These are phyloP conservation scores for Lachnellula occidentalis DNA, from an alignment of 2,329 filamentous ascomycete species.

Conservation along the genomic window DNA sequence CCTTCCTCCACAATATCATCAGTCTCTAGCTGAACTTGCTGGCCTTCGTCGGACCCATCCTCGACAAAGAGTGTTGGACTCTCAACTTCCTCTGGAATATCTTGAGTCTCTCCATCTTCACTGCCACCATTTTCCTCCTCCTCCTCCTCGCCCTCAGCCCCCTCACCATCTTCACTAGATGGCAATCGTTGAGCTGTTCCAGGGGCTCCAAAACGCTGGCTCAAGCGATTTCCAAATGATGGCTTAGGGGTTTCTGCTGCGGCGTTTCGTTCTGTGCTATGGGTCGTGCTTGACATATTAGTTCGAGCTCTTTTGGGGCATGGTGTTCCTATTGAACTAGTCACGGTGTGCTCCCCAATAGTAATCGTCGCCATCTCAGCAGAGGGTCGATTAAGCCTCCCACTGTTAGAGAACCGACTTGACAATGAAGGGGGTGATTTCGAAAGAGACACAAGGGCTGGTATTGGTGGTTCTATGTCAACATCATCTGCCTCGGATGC, in stretches of 20 bases:
- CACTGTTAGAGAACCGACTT: conserved; percentile 19
- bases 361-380: conserved; percentile 31
- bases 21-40: not conserved
- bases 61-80: conserved; percentile 1
- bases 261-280: not conserved
- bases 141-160: conserved; percentile 13
- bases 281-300: conserved; percentile 8
- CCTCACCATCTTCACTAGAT: conserved; percentile 14
- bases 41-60: conserved; percentile 3
- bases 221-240: conserved; percentile 28
- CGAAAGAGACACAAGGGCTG: conserved; percentile 23
- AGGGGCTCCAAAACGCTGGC: conserved; percentile 28
- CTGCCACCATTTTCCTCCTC: conserved; percentile 8
- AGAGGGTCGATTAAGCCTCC: conserved; percentile 17
- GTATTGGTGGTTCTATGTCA: conserved; percentile 18
- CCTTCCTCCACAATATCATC: conserved; percentile 1
- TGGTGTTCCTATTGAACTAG: conserved; percentile 28
- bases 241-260: conserved; percentile 7
- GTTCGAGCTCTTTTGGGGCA: conserved; percentile 20
- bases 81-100: conserved; percentile 4
- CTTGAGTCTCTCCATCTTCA: conserved; percentile 3
- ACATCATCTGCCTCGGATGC: not conserved
- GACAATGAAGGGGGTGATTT: conserved; percentile 21
- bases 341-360: conserved; percentile 30
- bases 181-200: conserved; percentile 13